Base-by-base conservation (phyloP, 148 eudicot species). In the Selenicereus undatus region DNA sequence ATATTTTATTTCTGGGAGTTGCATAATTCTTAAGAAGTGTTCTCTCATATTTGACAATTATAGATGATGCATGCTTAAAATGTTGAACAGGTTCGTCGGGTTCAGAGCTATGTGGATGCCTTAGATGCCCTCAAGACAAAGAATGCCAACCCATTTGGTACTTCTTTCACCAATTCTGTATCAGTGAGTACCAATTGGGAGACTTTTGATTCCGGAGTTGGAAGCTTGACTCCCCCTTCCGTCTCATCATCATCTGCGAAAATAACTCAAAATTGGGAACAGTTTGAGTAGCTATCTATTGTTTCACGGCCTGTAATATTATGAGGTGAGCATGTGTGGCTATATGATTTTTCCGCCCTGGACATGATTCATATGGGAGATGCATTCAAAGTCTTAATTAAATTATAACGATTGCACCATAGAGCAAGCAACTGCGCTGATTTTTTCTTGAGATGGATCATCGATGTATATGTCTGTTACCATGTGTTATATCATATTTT, bases 81-180 rank as follows among this genome's bases (percentile, higher is more conserved):
- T 39, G 20, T 75, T 75, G 39, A 79, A 81, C 87, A 94, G 98
- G 97, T 94, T 65, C 88, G 83, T 26, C 94, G 98, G 71, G 91
- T 94, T 52, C 98, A 92, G 76, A 76, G 88, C 85, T 88, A 88
- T 73, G 94, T 92, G 64, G 98, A 94, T 48, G 75, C 81, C 77
- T 74, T 92, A 78, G 98, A 94, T 76, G 74, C 84, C n/a, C 86
- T 94, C 2, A 94, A 90, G 86, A 86, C 87, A 4, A 87, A 62
- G 76, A 94, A 92, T 80, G 82, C 86, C 20, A 88, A 86, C 24
- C 68, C 88, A 24, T 82, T 73, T 43, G 85, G 73, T 77, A 48
- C 52, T 48, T 78, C 82, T 74, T 66, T 39, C 75, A 79, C 80
- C 71, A 85, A 85, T 76, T 51, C 82, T 4, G 88, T 75, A 3